A percentile compares a stretch with the other conserved stretches of the same genome.
Evolutionary conservation across 2,329 filamentous ascomycete species (phyloP).

Genomic region (Ambrosiella xylebori): DNA sequence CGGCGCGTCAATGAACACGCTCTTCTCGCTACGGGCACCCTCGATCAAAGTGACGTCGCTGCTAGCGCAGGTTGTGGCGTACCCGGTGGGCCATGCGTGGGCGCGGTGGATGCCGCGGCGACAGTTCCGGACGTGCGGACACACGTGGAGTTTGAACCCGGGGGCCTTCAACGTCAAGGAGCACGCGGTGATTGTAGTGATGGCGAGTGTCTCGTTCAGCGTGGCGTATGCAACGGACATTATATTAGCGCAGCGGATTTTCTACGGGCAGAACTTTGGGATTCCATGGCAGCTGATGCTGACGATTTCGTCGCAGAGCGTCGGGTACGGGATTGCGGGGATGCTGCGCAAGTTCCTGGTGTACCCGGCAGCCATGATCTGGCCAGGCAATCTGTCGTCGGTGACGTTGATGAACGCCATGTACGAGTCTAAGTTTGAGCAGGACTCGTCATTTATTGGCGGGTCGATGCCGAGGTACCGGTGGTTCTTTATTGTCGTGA

Average conservation of each 20-base stretch:
- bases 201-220: conserved; percentile 54
- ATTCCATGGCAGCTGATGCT: conserved; percentile 48
- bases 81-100: conserved; percentile 46
- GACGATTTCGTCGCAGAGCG: conserved; percentile 49
- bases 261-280: conserved; percentile 55
- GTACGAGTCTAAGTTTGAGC: conserved; percentile 40
- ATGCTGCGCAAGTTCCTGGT: conserved; percentile 50
- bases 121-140: conserved; percentile 34
- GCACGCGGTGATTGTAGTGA: conserved; percentile 49
- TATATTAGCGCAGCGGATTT: conserved; percentile 51
- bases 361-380: conserved; percentile 56
- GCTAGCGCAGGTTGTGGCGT: conserved; percentile 46
- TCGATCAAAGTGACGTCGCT: conserved; percentile 43
- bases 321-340: conserved; percentile 53
- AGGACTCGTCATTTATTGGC: conserved; percentile 37
- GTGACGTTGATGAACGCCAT: conserved; percentile 55
- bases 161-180: conserved; percentile 57
- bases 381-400: conserved; percentile 50
- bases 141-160: conserved; percentile 42
- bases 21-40: conserved; percentile 45
- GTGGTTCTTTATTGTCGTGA: conserved; percentile 43
- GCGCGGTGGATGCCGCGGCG: conserved; percentile 34
- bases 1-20: conserved; percentile 43
- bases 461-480: conserved; percentile 49
- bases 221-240: conserved; percentile 60